Evolutionary conservation across 768 basidiomycete species (phyloP).

Genomic region (Rhizopogon vinicolor): DNA sequence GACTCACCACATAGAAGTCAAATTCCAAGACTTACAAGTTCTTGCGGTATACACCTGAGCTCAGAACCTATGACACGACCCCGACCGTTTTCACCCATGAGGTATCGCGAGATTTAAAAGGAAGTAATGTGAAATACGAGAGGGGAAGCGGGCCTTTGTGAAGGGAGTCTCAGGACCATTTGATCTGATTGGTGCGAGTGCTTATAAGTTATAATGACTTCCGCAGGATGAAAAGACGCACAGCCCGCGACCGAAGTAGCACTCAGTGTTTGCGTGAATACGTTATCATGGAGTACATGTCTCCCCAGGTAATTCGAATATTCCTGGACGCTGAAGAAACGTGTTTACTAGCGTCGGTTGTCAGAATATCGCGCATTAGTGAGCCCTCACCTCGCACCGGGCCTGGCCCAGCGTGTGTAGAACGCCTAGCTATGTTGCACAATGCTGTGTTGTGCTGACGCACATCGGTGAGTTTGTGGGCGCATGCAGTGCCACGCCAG

Average conservation of each 20-base stretch:
- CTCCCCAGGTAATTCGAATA: conserved; percentile 4
- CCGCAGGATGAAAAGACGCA: conserved; percentile 13
- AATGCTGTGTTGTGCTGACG: conserved; percentile 5
- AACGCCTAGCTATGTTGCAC: conserved; percentile 2
- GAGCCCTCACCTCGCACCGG: conserved; percentile 11
- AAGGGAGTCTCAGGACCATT: conserved; percentile 13
- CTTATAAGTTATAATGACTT: conserved; percentile 28
- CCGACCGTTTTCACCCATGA: conserved; percentile 10
- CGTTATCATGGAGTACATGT: conserved; percentile 14
- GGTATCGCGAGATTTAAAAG: conserved; percentile 13
- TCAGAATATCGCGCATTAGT: conserved; percentile 9
- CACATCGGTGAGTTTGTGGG: conserved; percentile 1
- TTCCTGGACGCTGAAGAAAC: conserved; percentile 21
- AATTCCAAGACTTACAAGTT: conserved; percentile 15
- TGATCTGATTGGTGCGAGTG: conserved; percentile 1
- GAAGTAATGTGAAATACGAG: conserved; percentile 9
- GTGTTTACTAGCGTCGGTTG: conserved; percentile 14
- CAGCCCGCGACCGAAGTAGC: conserved; percentile 12
- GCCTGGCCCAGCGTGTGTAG: too few relatives aligned
- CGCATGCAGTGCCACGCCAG: not conserved
- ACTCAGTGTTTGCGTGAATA: conserved; percentile 6
- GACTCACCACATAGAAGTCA: not conserved
- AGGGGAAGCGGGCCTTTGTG: conserved; percentile 9
- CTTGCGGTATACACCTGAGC: conserved; percentile 24
- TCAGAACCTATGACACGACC: conserved; percentile 25